Conservation (phyloP, 805 yeast species). For the Starmerella tilneyi region DNA sequence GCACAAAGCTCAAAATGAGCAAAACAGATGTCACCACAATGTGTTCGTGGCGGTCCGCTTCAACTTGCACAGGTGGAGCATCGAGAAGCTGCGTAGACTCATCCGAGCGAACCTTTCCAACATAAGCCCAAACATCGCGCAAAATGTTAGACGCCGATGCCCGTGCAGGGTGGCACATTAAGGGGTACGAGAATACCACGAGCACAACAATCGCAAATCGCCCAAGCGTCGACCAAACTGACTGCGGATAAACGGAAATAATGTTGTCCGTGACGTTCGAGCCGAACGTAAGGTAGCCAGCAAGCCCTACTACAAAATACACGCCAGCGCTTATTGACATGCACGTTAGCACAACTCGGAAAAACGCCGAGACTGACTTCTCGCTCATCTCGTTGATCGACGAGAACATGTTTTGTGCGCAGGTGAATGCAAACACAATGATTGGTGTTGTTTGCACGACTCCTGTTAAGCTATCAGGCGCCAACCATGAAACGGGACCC, state of each 20-base stretch:
- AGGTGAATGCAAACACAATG: slow-evolving; percentile 86
- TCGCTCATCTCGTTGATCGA: slow-evolving; percentile 69
- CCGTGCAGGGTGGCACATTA: slow-evolving; percentile 85
- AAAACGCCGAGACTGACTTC: slow-evolving; percentile 40
- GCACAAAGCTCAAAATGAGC: slow-evolving; percentile 45
- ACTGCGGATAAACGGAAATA: slow-evolving; percentile 61
- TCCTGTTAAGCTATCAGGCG: slow-evolving; percentile 36
- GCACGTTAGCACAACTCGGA: slow-evolving; percentile 42
- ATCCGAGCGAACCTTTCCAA: not conserved
- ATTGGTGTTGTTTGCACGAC: slow-evolving; percentile 76
- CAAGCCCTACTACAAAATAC: slow-evolving; percentile 62
- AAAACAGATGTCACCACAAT: slow-evolving; percentile 36
- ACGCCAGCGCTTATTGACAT: slow-evolving; percentile 50
- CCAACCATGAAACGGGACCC: slow-evolving; percentile 43
- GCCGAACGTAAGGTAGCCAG: slow-evolving; percentile 85
- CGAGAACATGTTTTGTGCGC: slow-evolving; percentile 91
- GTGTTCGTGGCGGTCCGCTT: slow-evolving; percentile 26
- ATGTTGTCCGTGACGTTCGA: slow-evolving; percentile 68
- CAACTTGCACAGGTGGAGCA: not conserved
- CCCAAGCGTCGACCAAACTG: slow-evolving; percentile 62
- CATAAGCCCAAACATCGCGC: slow-evolving; percentile 31
- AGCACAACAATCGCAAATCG: slow-evolving; percentile 68
- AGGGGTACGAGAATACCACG: slow-evolving; percentile 76
- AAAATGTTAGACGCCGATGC: slow-evolving; percentile 67
- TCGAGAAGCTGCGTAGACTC: slow-evolving; percentile 11